Evolutionary conservation across 305 asterid species (phyloP).

Genomic region (Nicotiana rustica): DNA sequence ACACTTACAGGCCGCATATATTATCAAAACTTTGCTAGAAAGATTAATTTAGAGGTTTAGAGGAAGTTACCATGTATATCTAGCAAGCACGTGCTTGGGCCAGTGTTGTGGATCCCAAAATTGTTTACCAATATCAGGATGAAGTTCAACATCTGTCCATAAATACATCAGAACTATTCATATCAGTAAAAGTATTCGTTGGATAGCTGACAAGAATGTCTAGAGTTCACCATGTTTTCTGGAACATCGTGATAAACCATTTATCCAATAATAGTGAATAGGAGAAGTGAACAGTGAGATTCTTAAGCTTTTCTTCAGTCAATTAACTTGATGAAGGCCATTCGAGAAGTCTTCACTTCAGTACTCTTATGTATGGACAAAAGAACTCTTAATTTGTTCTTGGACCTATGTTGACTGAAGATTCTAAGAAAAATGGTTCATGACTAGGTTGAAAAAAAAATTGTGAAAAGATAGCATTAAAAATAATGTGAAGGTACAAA

Average conservation of each 20-base stretch:
- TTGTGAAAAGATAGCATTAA: not conserved
- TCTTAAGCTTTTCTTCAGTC: not conserved
- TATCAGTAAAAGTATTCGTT: constrained; percentile 11
- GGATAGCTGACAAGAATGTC: not conserved
- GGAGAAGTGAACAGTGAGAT: not conserved
- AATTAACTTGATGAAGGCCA: constrained; percentile 7
- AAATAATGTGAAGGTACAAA: not conserved
- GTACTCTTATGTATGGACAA: too few species aligned
- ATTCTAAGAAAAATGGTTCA: not conserved
- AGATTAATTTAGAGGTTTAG: not conserved
- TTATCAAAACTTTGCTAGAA: constrained; percentile 12
- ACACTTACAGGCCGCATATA: not conserved
- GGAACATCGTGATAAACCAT: not conserved
- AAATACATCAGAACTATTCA: constrained; percentile 38
- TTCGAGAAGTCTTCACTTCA: not conserved
- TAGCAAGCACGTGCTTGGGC: constrained; percentile 93
- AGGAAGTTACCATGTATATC: constrained; percentile 79
- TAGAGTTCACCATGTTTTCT: constrained; percentile 12
- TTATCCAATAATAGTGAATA: constrained; percentile 12
- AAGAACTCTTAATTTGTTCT: not conserved
- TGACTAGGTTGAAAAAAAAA: not conserved
- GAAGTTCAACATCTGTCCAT: constrained; percentile 83
- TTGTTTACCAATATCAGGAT: constrained; percentile 79
- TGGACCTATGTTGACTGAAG: not conserved
- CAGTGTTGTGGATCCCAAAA: constrained; percentile 95